These are phyloP conservation scores for Fusarium brachygibbosum DNA, from an alignment of 2,329 filamentous ascomycete genomes.

Conservation along the genomic window DNA sequence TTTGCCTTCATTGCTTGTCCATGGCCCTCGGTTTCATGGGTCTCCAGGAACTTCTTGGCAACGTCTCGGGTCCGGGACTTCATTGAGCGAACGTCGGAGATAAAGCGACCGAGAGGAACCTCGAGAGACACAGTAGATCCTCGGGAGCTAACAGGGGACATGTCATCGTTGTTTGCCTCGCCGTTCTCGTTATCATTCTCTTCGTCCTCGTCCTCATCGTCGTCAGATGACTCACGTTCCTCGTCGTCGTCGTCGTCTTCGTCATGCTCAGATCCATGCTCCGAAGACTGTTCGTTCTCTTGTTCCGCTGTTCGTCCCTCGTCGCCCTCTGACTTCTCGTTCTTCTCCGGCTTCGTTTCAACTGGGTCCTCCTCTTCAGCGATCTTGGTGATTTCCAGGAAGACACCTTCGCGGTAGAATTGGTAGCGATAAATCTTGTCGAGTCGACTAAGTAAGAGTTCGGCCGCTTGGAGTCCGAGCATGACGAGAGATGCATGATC, in stretches of 20 bases:
- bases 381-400: slow-evolving; percentile 88
- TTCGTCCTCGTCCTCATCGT: slow-evolving; percentile 67
- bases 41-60: slow-evolving; percentile 86
- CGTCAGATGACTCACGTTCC: slow-evolving; percentile 56
- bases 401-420: slow-evolving; percentile 96
- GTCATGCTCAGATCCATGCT: slow-evolving; percentile 50
- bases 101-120: slow-evolving; percentile 63
- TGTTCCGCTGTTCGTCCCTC: slow-evolving; percentile 50
- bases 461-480: slow-evolving; percentile 88
- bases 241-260: slow-evolving; percentile 51
- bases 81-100: slow-evolving; percentile 68
- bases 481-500: slow-evolving; percentile 91
- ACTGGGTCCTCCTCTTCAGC: slow-evolving; percentile 64
- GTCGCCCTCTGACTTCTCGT: slow-evolving; percentile 37
- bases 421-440: slow-evolving; percentile 94
- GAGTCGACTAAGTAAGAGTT: slow-evolving; percentile 85
- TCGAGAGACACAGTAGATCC: slow-evolving; percentile 75
- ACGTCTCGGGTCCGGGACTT: slow-evolving; percentile 76
- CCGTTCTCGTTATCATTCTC: slow-evolving; percentile 66
- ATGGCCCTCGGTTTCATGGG: slow-evolving; percentile 81
- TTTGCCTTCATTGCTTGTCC: slow-evolving; percentile 82
- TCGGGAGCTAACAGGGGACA: slow-evolving; percentile 75
- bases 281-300: slow-evolving; percentile 50
- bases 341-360: slow-evolving; percentile 35
- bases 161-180: slow-evolving; percentile 66